Conservation (phyloP, 2,329 filamentous ascomycete genomes). For the Paraphoma chrysanthemicola region DNA sequence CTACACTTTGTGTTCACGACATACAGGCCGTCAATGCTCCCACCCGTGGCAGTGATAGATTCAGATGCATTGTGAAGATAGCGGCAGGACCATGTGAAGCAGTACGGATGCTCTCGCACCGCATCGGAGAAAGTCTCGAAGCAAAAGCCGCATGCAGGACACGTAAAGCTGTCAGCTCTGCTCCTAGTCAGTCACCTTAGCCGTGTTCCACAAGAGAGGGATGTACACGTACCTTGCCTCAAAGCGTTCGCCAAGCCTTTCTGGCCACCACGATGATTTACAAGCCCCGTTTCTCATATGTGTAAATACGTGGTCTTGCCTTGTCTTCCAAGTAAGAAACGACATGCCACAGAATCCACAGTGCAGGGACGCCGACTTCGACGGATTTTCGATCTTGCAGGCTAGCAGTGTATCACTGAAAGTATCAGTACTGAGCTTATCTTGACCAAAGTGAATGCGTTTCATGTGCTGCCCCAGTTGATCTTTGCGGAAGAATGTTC, state of each 20-base stretch:
- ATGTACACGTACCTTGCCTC: not conserved
- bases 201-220: too few relatives aligned
- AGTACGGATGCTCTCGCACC: not conserved
- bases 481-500: slow-evolving; percentile 11
- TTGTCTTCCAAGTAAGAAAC: slow-evolving; percentile 1
- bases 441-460: not conserved
- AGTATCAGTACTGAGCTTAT: not conserved
- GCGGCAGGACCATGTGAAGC: slow-evolving; percentile 3
- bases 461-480: slow-evolving; percentile 10
- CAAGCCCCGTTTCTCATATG: not conserved
- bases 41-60: too few relatives aligned
- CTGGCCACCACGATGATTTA: slow-evolving; percentile 7
- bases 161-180: not conserved
- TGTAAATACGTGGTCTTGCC: not conserved
- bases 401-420: not conserved
- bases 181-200: not conserved
- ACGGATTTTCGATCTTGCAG: not conserved
- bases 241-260: not conserved
- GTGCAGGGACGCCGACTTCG: not conserved
- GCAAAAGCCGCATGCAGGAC: not conserved
- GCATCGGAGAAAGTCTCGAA: not conserved
- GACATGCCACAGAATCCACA: slow-evolving; percentile 6
- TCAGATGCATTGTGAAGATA: not conserved
- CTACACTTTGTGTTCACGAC: too few relatives aligned
- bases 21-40: too few relatives aligned